These are phyloP conservation scores for Fusarium newnesense DNA, from an alignment of 2,329 filamentous ascomycete species.

Conservation along the genomic window DNA sequence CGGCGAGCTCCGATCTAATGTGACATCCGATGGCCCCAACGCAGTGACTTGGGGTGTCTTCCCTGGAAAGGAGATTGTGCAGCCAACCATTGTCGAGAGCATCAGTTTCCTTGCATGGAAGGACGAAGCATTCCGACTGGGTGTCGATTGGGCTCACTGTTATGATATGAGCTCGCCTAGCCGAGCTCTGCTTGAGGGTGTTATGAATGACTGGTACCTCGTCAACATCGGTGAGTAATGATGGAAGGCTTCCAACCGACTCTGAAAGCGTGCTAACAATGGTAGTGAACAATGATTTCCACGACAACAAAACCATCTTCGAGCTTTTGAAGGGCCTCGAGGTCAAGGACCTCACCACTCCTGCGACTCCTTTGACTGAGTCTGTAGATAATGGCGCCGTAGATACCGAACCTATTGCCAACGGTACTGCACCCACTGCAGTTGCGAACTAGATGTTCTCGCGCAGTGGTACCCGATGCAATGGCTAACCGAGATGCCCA, in stretches of 20 bases:
- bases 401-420: slow-evolving; percentile 15
- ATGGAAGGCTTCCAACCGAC: neutral
- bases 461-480: neutral
- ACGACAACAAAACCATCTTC: slow-evolving; percentile 83
- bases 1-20: slow-evolving; percentile 85
- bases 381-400: slow-evolving; percentile 27
- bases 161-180: slow-evolving; percentile 81
- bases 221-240: slow-evolving; percentile 85
- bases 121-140: slow-evolving; percentile 94
- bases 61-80: slow-evolving; percentile 98
- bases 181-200: slow-evolving; percentile 78
- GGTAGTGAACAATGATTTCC: slow-evolving; percentile 96
- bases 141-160: slow-evolving; percentile 93
- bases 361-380: slow-evolving; percentile 42
- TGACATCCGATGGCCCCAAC: slow-evolving; percentile 86
- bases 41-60: slow-evolving; percentile 99
- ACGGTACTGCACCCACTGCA: slow-evolving; percentile 14
- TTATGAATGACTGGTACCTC: slow-evolving; percentile 93
- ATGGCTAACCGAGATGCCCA: neutral
- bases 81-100: slow-evolving; percentile 98
- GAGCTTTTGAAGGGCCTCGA: slow-evolving; percentile 82
- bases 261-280: slow-evolving; percentile 1
- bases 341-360: slow-evolving; percentile 70
- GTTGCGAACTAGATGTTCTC: slow-evolving; percentile 28
- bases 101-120: slow-evolving; percentile 99